These are phyloP conservation scores for Platanthera guangdongensis DNA, from an alignment of 106 monocot genomes.

Conservation along the genomic window DNA sequence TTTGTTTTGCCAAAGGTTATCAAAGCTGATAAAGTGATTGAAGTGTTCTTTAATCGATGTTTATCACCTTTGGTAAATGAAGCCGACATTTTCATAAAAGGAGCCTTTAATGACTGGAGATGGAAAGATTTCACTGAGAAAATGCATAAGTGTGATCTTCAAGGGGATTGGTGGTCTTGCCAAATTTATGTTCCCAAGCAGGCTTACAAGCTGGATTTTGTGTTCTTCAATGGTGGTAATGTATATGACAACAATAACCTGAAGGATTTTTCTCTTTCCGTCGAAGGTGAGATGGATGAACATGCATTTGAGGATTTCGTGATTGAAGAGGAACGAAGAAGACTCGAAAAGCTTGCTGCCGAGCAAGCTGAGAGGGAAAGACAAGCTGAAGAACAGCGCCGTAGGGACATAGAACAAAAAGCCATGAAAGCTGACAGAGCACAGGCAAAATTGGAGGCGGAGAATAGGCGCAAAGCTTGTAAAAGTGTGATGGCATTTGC, in stretches of 20 bases:
- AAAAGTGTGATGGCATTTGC: conserved; percentile 32
- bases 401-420: conserved; percentile 49
- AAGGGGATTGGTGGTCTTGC: too few relatives aligned
- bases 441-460: conserved; percentile 65
- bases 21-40: conserved; percentile 32
- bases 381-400: conserved; percentile 51
- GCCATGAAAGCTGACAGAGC: conserved; percentile 52
- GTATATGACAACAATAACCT: conserved; percentile 78
- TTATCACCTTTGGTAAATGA: conserved; percentile 48
- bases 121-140: too few relatives aligned
- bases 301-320: conserved; percentile 68
- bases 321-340: conserved; percentile 63
- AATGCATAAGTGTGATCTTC: too few relatives aligned
- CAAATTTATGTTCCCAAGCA: conserved; percentile 20
- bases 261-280: conserved; percentile 43
- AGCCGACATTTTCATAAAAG: conserved; percentile 57
- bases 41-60: conserved; percentile 64
- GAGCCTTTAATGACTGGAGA: neutral
- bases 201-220: conserved; percentile 83
- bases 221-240: conserved; percentile 70
- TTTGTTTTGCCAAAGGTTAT: conserved; percentile 64
- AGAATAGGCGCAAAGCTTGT: conserved; percentile 41
- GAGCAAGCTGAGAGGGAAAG: conserved; percentile 79
- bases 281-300: conserved; percentile 61
- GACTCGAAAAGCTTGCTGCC: conserved; percentile 54